Base-by-base conservation (phyloP, 192 early-diverging fungal genomes). In the Coemansia sp. region DNA sequence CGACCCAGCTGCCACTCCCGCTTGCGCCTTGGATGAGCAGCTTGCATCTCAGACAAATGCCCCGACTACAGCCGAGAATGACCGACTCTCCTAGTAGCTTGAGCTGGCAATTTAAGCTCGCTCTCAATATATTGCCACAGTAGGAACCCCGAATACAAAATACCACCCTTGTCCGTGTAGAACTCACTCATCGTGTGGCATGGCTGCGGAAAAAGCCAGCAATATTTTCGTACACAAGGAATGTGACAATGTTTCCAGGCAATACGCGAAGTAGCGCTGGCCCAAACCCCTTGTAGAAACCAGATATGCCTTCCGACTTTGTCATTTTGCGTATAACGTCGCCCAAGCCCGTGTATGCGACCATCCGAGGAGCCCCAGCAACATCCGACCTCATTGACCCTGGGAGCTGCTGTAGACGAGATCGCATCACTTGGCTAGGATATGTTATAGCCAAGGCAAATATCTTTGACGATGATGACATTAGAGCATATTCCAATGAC, bases 211-310 rank as follows among this genome's bases (percentile, higher is more conserved):
- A 82, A 53, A 80, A 86, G 4, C 77, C 80, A 10, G 83, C 80
- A 48, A 91, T 76, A 36, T 85, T 89, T 64, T 97, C 96, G 70
- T 99, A 99, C 0, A 95, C 93, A n/a, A 92, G 85, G 86, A 99
- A 99, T 2, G 97, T 99, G 21, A 97, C 87, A 56, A 91, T 89
- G 8, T 95, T 96, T 6, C 96, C 94, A 2, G 97, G 97, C 31
- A 97, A 75, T 0, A 99, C 94, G 10, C 95, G 86, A 9, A 96
- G 71, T 11, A 97, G 73, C 43, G 92, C 94, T 3, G 93, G 89
- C 1, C 91, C 93, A 48, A 95, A 81, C 0, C 95, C 95, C 72
- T 96, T 96, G 85, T 96, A 96, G 66, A 96, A 96, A 5, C 92
- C 94, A 20, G 79, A 35, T 16, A 91, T 43, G 3, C 92, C 92